Evolutionary conservation across 2,329 filamentous ascomycete genomes (phyloP), one percentile per base, ranked within the genome.

Genomic region (Claviceps spartinae): DNA sequence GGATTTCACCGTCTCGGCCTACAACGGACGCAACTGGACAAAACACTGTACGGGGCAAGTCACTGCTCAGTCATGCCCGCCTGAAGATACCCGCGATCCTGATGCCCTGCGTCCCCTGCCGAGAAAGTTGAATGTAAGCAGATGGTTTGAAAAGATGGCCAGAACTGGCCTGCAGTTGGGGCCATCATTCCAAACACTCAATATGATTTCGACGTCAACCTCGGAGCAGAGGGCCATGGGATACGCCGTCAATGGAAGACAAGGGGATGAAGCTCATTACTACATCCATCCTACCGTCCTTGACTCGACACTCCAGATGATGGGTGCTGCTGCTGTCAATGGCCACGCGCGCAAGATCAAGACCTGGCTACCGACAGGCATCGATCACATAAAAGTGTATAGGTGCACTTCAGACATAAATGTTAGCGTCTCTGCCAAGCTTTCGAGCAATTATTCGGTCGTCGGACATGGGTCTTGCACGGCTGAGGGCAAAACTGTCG

Each of bases 1-100:
- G 55, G 61, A 65, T 14, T 68, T 67, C 16, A 60, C 55, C 4
- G 58, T 69, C 42, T 20, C 52, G 9, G 59, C 60, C 3, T 52
- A 59, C 24, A 58, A 60, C 49, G 57, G 57, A 16, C 24, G 45
- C n/a, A 11, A 37, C 1, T 62, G 61, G 59, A 59, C 47, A 1
- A 58, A 60, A 51, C 59, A 61, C 34, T 47, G 45, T 18, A 14
- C 8, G 9, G 45, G 45, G 2, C 16, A 47, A 20, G 30, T 47
- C 11, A 22, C 8, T 13, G 1, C 43, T 6, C 14, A 5, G 20
- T n/a, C 22, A n/a, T 16, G 14, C 1, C 20, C 43, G 11, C 6
- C 24, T n/a, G 14, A n/a, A 6, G 11, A 30, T n/a, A 16, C 16
- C 7, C 5, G 4, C 13, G 9, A 46, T 6, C 7, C 43, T 46